Evolutionary conservation across 768 basidiomycete species (phyloP).

Genomic region (Suillus plorans): DNA sequence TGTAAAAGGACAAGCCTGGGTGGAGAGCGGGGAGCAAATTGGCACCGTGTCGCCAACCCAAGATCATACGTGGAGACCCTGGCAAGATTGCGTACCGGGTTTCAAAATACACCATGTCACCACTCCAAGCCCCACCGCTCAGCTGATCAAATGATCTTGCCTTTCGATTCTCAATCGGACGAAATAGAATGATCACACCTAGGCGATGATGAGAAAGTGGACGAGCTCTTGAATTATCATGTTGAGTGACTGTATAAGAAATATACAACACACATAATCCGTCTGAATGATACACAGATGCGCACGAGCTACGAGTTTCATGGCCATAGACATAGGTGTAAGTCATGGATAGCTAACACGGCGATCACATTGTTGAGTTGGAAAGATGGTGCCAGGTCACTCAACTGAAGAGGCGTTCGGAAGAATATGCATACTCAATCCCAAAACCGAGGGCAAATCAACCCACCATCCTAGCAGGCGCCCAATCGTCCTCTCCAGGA

Average conservation of each 20-base stretch:
- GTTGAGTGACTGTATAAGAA: neutral
- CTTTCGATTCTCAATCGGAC: neutral
- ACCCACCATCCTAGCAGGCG: conserved; percentile 6
- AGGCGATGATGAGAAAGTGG: neutral
- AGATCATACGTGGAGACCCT: neutral
- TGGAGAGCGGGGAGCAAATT: neutral
- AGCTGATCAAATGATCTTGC: neutral
- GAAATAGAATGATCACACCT: neutral
- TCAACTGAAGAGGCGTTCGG: neutral
- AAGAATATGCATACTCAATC: neutral
- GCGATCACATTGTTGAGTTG: too few relatives aligned
- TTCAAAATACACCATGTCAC: neutral
- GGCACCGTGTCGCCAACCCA: neutral
- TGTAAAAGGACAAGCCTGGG: neutral
- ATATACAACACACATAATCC: neutral
- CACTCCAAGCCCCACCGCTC: neutral
- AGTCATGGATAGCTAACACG: neutral
- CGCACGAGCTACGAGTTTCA: neutral
- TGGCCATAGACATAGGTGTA: neutral
- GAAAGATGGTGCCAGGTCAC: neutral
- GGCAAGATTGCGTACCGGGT: neutral
- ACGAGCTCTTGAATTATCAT: neutral
- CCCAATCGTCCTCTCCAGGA: neutral
- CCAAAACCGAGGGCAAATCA: neutral
- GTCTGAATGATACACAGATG: neutral